These are phyloP conservation scores for Ogataea paraovalis DNA, from an alignment of 805 yeast genomes.

Conservation along the genomic window DNA sequence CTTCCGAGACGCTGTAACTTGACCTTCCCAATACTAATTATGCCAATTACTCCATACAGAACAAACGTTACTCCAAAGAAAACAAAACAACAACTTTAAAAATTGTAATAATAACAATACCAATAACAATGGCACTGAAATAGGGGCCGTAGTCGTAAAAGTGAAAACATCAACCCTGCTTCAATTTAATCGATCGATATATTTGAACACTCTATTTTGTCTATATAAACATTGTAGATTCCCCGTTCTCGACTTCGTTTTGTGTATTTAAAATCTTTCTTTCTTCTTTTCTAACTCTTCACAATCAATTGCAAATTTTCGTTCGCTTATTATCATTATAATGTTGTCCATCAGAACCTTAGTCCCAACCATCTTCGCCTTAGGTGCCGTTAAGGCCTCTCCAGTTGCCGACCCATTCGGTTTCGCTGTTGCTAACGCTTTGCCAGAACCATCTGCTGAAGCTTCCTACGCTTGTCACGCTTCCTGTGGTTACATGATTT, in stretches of 20 bases:
- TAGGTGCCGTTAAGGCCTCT: conserved; percentile 7
- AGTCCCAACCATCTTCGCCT: conserved; percentile 2
- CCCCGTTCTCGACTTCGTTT: background rate
- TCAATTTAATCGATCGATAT: background rate
- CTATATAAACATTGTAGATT: background rate
- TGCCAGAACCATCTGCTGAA: conserved; percentile 20
- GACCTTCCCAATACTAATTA: background rate
- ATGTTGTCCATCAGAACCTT: conserved; percentile 4
- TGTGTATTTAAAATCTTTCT: background rate
- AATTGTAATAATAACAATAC: background rate
- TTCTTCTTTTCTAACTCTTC: background rate
- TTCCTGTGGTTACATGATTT: conserved; percentile 30
- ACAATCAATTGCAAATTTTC: background rate
- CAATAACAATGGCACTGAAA: background rate
- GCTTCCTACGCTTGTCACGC: conserved; percentile 31
- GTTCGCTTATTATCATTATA: background rate
- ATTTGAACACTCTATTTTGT: background rate
- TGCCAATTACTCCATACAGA: background rate
- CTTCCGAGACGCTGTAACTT: background rate
- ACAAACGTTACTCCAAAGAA: background rate
- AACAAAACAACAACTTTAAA: background rate
- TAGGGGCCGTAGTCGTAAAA: background rate
- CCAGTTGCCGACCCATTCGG: conserved; percentile 26
- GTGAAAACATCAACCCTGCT: background rate
- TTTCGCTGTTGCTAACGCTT: conserved; percentile 12